Percentiles rank a stretch among this genome's conserved stretches.
These are phyloP conservation scores for Euphrasia arctica DNA, from an alignment of 305 asterid species.

Conservation along the genomic window DNA sequence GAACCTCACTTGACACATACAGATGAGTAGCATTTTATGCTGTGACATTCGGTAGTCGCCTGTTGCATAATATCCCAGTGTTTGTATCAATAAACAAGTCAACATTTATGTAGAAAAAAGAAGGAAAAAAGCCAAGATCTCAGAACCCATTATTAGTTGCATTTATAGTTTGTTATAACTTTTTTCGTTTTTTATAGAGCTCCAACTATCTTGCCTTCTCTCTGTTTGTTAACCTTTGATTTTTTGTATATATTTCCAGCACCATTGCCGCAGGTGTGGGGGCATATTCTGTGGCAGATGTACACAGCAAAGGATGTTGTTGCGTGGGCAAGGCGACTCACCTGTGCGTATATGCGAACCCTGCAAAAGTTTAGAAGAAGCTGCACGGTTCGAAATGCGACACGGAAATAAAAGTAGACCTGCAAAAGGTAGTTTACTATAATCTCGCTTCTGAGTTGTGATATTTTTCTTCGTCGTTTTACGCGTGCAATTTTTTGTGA, in stretches of 20 bases:
- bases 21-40: not conserved
- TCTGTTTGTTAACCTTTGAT: slow-evolving; percentile 27
- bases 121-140: not conserved
- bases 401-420: slow-evolving; percentile 69
- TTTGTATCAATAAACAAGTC: not conserved
- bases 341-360: slow-evolving; percentile 96
- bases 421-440: slow-evolving; percentile 50
- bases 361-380: slow-evolving; percentile 90
- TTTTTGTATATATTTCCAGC: slow-evolving; percentile 54
- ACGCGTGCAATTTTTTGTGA: slow-evolving; percentile 14
- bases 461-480: slow-evolving; percentile 1
- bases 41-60: not conserved
- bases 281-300: slow-evolving; percentile 87
- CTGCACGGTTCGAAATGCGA: slow-evolving; percentile 89
- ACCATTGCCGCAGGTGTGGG: slow-evolving; percentile 99
- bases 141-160: not conserved
- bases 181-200: slow-evolving; percentile 8
- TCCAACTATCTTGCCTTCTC: not conserved
- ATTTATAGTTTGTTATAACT: slow-evolving; percentile 1
- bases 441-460: slow-evolving; percentile 23
- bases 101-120: not conserved
- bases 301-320: slow-evolving; percentile 81
- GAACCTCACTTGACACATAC: not conserved
- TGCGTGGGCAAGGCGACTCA: slow-evolving; percentile 98
- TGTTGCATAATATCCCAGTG: not conserved